Percentiles rank a stretch among this genome's conserved stretches.
Conservation (phyloP, 495 filamentous ascomycete species). For the Lasiosphaeria miniovina region DNA sequence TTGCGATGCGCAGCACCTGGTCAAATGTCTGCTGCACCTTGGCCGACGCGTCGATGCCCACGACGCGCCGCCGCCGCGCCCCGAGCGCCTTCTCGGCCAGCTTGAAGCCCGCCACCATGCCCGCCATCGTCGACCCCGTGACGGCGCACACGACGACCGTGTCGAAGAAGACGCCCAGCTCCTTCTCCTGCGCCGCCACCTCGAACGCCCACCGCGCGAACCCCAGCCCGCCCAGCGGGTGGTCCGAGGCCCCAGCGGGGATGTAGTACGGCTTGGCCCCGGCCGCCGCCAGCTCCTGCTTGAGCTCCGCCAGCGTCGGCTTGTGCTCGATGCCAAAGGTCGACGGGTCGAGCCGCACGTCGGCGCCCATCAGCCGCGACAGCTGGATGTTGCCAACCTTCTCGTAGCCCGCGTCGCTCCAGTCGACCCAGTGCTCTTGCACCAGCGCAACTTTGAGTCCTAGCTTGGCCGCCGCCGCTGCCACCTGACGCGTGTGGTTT, state of each 20-base stretch:
- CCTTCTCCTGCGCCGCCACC: conserved; percentile 55
- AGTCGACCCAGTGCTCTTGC: conserved; percentile 64
- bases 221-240: conserved; percentile 62
- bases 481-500: conserved; percentile 64
- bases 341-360: conserved; percentile 49
- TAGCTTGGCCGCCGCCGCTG: conserved; percentile 51
- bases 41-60: conserved; percentile 64
- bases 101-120: conserved; percentile 64
- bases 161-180: conserved; percentile 56
- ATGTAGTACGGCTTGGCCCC: conserved; percentile 63
- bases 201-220: conserved; percentile 66
- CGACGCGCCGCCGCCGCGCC: conserved; percentile 41
- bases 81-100: conserved; percentile 45
- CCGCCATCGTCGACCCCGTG: conserved; percentile 60
- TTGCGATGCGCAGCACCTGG: conserved; percentile 60
- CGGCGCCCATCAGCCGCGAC: conserved; percentile 58
- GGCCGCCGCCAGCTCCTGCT: conserved; percentile 38
- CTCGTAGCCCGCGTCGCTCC: conserved; percentile 49
- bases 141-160: conserved; percentile 61
- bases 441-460: conserved; percentile 54
- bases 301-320: conserved; percentile 43
- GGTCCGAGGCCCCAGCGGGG: conserved; percentile 62
- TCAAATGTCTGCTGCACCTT: conserved; percentile 52
- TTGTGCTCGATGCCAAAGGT: conserved; percentile 62
- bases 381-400: conserved; percentile 62